Conservation (phyloP, 441 rosid species). For the Corymbia citriodora region DNA sequence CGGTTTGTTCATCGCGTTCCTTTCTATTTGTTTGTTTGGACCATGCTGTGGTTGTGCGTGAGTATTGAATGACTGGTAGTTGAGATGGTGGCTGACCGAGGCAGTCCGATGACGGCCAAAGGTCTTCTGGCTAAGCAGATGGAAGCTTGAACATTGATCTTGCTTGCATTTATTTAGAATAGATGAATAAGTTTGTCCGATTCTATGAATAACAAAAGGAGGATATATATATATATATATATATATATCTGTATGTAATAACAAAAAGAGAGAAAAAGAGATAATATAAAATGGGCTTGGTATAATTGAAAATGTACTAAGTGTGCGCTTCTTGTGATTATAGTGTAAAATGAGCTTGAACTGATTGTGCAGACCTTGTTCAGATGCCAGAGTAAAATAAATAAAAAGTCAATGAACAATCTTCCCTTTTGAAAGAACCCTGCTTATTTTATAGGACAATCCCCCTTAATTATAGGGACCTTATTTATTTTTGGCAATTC, state of each 20-base stretch:
- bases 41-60: background rate
- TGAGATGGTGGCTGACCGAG: background rate
- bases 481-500: background rate
- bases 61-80: background rate
- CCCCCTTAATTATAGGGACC: background rate
- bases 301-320: too few species aligned
- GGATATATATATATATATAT: too few species aligned
- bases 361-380: background rate
- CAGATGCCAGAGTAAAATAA: background rate
- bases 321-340: background rate
- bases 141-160: background rate
- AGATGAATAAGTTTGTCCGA: background rate
- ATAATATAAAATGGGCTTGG: background rate
- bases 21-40: background rate
- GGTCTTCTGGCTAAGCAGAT: background rate
- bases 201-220: too few species aligned
- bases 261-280: background rate
- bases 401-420: background rate
- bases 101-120: background rate
- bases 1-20: background rate
- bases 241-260: too few species aligned
- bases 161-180: too few species aligned
- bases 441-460: too few species aligned
- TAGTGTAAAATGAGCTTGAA: background rate
- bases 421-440: background rate